phyloP scores from a whole-genome alignment of 208 protist species.

The Acanthamoeba lenticulata region DNA sequence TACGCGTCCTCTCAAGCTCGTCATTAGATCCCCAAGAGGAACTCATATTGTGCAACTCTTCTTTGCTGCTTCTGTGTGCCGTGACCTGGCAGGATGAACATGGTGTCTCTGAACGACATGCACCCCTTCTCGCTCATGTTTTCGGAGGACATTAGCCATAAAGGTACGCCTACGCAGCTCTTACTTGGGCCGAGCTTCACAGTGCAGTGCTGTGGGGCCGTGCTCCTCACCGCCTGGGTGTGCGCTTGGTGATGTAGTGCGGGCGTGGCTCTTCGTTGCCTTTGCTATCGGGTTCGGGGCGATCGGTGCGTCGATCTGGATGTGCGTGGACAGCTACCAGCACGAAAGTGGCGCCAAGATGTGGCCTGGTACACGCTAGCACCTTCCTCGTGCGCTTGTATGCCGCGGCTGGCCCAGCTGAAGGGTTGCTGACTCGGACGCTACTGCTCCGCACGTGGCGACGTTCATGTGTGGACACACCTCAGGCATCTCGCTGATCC shows the following conservation, averaged over 20 bases:
- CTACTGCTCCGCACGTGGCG: too few species aligned
- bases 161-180: too few species aligned
- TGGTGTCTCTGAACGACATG: slow-evolving; percentile 46
- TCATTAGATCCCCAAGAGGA: too few species aligned
- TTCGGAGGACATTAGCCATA: slow-evolving; percentile 27
- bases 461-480: not conserved
- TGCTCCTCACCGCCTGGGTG: not conserved
- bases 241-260: not conserved
- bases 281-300: slow-evolving; percentile 28
- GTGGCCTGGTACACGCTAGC: not conserved
- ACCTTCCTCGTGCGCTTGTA: not conserved
- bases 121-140: slow-evolving; percentile 9
- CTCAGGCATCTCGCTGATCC: slow-evolving; percentile 1
- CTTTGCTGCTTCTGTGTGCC: not conserved
- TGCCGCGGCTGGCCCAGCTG: too few species aligned
- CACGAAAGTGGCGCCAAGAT: slow-evolving; percentile 18
- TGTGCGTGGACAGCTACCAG: slow-evolving; percentile 47
- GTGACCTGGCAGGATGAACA: slow-evolving; percentile 40
- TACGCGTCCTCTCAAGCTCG: not conserved
- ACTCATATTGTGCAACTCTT: not conserved
- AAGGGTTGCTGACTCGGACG: too few species aligned
- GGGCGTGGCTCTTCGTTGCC: slow-evolving; percentile 40
- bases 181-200: too few species aligned
- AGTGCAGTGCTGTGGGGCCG: not conserved
- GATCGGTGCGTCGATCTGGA: slow-evolving; percentile 36